phyloP scores from a whole-genome alignment of 306 rosid species.

The Crotalaria pallida region DNA sequence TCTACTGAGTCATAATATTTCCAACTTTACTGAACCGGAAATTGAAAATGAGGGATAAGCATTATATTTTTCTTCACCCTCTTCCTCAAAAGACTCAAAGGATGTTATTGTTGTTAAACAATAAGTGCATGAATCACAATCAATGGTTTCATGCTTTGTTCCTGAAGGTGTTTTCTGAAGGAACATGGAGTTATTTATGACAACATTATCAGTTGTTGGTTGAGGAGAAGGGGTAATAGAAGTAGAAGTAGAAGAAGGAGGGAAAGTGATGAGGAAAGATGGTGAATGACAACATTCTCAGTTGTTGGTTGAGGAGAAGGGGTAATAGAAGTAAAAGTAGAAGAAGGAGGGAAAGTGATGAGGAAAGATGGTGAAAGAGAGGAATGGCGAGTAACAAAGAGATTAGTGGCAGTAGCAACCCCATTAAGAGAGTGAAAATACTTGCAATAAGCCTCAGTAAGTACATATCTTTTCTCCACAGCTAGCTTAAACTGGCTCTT shows the following conservation, averaged over 20 bases:
- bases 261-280: conserved; percentile 82
- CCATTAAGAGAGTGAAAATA: conserved; percentile 68
- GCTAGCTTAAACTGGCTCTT: conserved; percentile 66
- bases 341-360: conserved; percentile 79
- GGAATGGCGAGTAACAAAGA: conserved; percentile 86
- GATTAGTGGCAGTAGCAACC: conserved; percentile 68
- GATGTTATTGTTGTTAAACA: conserved; percentile 58
- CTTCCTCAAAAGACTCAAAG: conserved; percentile 63
- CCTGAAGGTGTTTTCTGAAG: conserved; percentile 73
- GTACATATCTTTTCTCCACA: conserved; percentile 75
- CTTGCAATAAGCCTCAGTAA: conserved; percentile 87
- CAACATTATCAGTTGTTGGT: conserved; percentile 44
- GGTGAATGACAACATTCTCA: conserved; percentile 59
- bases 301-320: conserved; percentile 41
- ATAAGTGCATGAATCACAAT: conserved; percentile 45
- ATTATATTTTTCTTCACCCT: conserved; percentile 40
- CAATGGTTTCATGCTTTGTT: conserved; percentile 57
- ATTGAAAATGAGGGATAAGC: too few species aligned
- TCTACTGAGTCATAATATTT: too few species aligned
- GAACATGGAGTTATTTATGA: conserved; percentile 77
- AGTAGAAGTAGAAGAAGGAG: too few species aligned
- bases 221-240: too few species aligned
- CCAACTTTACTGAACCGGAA: too few species aligned
- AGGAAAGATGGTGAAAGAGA: conserved; percentile 79
- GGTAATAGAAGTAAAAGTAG: too few species aligned